Base-by-base conservation (phyloP, 805 yeast genomes). In the Kodamaea nitidulidarum region DNA sequence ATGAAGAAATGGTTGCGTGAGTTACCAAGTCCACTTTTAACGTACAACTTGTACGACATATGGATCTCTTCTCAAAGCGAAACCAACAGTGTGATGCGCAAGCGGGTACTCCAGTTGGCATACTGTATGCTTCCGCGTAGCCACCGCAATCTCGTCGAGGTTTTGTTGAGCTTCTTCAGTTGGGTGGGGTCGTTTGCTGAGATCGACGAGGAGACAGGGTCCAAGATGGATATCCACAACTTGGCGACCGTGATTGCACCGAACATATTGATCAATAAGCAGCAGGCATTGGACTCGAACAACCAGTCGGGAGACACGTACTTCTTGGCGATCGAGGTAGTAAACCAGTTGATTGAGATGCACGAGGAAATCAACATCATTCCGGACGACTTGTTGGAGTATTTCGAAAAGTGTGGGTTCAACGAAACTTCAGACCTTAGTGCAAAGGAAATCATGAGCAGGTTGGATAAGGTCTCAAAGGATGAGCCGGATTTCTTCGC, bases 111-210 rank as follows among this genome's bases (percentile, higher is more conserved):
- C 40, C 85, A 73, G 47, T 66, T 80, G 46, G 75, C 78, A 3
- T 84, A 87, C 54, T 78, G 93, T 37, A 67, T 90, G 71, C 67
- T 93, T 24, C 98, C 97, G 2, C 70, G 81, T 44, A 71, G 78
- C 15, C 84, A 90, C 55, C 74, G 98, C 41, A 95, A 88, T 57
- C 71, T 88, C 35, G 70, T 90, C 26, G 98, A 93, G 56, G 96
- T 90, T 2, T 64, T 93, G 30, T 69, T 90, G 22, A 80, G 82
- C 42, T 93, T 93, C 59, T 76, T 93, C 55, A 82, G 81, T 60
- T 93, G 98, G 98, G 91, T 90, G 2, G 88, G 98, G 0, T 86
- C 98, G 2, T 93, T 93, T 64, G 85, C 97, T 1, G 90, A 87
- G 50, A 78, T 90, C 45, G 97, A 88, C 54, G 95, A 88, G 51